These are phyloP conservation scores for Grosmannia serpens DNA, from an alignment of 2,329 filamentous ascomycete genomes.

Conservation along the genomic window DNA sequence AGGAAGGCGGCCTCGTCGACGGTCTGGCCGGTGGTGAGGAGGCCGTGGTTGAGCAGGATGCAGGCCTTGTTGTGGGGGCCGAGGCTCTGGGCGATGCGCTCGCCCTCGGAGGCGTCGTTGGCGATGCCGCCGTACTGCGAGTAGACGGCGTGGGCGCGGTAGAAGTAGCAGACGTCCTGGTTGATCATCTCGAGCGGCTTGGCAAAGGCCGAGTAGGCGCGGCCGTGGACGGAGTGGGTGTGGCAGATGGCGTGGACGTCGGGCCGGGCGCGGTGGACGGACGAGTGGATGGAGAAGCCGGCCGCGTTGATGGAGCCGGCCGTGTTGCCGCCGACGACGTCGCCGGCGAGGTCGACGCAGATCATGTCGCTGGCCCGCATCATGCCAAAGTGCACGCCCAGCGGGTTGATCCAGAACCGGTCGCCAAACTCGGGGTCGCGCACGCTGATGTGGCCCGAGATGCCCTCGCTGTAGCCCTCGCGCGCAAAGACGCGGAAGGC, in stretches of 20 bases:
- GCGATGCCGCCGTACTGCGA: slow-evolving; percentile 49
- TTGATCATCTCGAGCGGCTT: slow-evolving; percentile 48
- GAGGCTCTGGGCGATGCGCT: slow-evolving; percentile 32
- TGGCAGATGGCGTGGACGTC: slow-evolving; percentile 49
- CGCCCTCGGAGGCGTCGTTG: slow-evolving; percentile 42
- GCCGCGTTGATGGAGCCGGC: slow-evolving; percentile 37
- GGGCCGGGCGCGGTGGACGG: slow-evolving; percentile 42
- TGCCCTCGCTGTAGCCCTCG: slow-evolving; percentile 49
- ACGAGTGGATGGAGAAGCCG: slow-evolving; percentile 47
- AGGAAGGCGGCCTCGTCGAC: slow-evolving; percentile 53
- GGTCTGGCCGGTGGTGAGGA: slow-evolving; percentile 47
- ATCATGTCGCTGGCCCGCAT: slow-evolving; percentile 48
- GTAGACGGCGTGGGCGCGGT: slow-evolving; percentile 45
- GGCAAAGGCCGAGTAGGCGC: slow-evolving; percentile 45
- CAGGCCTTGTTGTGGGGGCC: slow-evolving; percentile 35
- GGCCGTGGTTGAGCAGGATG: slow-evolving; percentile 50
- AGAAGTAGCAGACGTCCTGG: slow-evolving; percentile 43
- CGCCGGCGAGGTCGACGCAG: slow-evolving; percentile 41
- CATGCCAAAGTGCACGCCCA: slow-evolving; percentile 44
- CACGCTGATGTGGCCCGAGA: slow-evolving; percentile 49
- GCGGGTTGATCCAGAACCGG: slow-evolving; percentile 51
- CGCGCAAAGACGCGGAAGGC: slow-evolving; percentile 51
- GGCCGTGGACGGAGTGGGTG: slow-evolving; percentile 41
- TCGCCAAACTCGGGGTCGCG: slow-evolving; percentile 44
- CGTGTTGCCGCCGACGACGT: slow-evolving; percentile 41